Conservation (phyloP, 2,329 filamentous ascomycete species). For the Eutypella sp. region DNA sequence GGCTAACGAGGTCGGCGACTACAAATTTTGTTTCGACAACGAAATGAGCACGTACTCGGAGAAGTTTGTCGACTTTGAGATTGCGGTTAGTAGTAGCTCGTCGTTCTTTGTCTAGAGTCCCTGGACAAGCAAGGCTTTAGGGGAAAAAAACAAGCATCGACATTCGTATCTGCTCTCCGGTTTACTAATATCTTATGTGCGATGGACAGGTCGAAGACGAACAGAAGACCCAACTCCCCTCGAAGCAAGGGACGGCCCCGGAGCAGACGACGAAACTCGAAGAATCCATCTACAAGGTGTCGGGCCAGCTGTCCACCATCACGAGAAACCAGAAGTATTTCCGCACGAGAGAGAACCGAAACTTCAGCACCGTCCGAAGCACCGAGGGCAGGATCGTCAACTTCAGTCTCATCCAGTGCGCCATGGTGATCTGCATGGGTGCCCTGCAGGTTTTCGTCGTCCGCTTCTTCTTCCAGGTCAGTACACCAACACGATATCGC, state of each 20-base stretch:
- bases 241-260: slow-evolving; percentile 79
- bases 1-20: slow-evolving; percentile 80
- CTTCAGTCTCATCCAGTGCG: slow-evolving; percentile 89
- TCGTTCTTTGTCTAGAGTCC: too few relatives aligned
- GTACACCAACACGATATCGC: slow-evolving; percentile 10
- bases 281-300: slow-evolving; percentile 93
- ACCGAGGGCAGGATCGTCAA: slow-evolving; percentile 96
- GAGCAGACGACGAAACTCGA: slow-evolving; percentile 88
- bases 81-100: slow-evolving; percentile 79
- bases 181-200: too few relatives aligned
- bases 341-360: slow-evolving; percentile 95
- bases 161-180: too few relatives aligned
- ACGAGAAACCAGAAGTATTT: slow-evolving; percentile 99
- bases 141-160: too few relatives aligned
- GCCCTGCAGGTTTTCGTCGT: slow-evolving; percentile 96
- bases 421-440: slow-evolving; percentile 92
- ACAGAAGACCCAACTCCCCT: slow-evolving; percentile 71
- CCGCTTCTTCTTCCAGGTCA: slow-evolving; percentile 94
- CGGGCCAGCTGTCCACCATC: slow-evolving; percentile 87
- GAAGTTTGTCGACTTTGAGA: slow-evolving; percentile 97
- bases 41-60: slow-evolving; percentile 97
- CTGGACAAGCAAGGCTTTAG: slow-evolving; percentile 24
- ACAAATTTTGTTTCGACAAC: slow-evolving; percentile 97
- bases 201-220: slow-evolving; percentile 94
- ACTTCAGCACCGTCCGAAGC: slow-evolving; percentile 96